These are phyloP conservation scores for Colletotrichum chlorophyti DNA, from an alignment of 2,329 filamentous ascomycete genomes.

Conservation along the genomic window DNA sequence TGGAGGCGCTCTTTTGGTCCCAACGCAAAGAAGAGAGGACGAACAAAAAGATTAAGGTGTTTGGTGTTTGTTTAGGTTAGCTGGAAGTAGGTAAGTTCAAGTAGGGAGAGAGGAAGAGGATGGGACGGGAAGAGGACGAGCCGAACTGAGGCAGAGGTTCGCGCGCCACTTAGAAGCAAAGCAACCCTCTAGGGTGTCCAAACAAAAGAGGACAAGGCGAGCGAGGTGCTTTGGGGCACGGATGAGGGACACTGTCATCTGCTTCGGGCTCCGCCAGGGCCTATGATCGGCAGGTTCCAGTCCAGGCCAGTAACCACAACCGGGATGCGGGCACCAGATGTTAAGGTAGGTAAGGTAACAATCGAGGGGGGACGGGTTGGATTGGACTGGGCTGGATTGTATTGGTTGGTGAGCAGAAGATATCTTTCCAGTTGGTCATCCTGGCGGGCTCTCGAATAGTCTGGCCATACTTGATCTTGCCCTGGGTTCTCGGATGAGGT, in stretches of 20 bases:
- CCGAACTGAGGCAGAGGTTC: slow-evolving; percentile 20
- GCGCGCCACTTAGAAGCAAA: slow-evolving; percentile 7
- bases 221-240: background rate
- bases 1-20: background rate
- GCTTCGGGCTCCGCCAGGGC: slow-evolving; percentile 18
- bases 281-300: slow-evolving; percentile 25
- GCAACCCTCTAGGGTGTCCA: too few species aligned
- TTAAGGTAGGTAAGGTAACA: too few species aligned
- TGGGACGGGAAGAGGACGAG: slow-evolving; percentile 17
- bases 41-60: background rate
- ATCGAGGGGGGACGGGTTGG: too few species aligned
- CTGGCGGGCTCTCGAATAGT: too few species aligned
- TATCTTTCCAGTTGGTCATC: too few species aligned
- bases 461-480: too few species aligned
- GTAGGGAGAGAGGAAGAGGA: slow-evolving; percentile 6
- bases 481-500: too few species aligned
- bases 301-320: slow-evolving; percentile 4
- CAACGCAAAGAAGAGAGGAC: background rate
- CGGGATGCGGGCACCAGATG: too few species aligned
- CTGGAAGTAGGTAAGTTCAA: background rate
- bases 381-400: too few species aligned
- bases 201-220: slow-evolving; percentile 13
- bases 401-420: too few species aligned
- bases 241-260: slow-evolving; percentile 18
- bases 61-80: slow-evolving; percentile 8